These are phyloP conservation scores for Ophiostoma tasmaniense DNA, from an alignment of 2,329 filamentous ascomycete genomes.

Conservation along the genomic window DNA sequence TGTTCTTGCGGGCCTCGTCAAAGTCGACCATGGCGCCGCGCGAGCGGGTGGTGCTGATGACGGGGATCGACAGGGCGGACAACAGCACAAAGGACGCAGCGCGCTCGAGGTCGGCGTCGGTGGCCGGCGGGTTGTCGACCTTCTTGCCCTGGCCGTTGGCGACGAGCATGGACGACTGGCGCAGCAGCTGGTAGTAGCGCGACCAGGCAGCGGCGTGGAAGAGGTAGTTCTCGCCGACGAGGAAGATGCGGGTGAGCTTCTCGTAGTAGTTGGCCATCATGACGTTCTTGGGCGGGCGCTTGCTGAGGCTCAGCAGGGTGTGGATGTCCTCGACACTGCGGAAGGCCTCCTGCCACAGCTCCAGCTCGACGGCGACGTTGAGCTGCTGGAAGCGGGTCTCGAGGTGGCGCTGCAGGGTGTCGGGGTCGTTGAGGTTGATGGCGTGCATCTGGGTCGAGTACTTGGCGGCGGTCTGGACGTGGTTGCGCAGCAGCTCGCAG, in stretches of 20 bases:
- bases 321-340: slow-evolving; percentile 98
- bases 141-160: slow-evolving; percentile 82
- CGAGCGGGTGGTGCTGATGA: slow-evolving; percentile 96
- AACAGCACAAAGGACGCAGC: slow-evolving; percentile 92
- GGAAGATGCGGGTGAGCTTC: slow-evolving; percentile 96
- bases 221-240: slow-evolving; percentile 98
- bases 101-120: slow-evolving; percentile 84
- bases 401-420: slow-evolving; percentile 92
- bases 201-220: slow-evolving; percentile 98
- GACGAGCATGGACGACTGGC: slow-evolving; percentile 76
- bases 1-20: slow-evolving; percentile 95
- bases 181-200: slow-evolving; percentile 91
- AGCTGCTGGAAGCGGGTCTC: slow-evolving; percentile 98
- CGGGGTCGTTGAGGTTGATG: slow-evolving; percentile 95
- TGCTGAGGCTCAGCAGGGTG: slow-evolving; percentile 93
- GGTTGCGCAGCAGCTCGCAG: slow-evolving; percentile 95
- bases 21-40: slow-evolving; percentile 94
- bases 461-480: slow-evolving; percentile 97
- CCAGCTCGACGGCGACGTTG: slow-evolving; percentile 94
- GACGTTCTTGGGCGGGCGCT: slow-evolving; percentile 93
- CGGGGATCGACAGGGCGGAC: slow-evolving; percentile 92
- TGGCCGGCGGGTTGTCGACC: slow-evolving; percentile 84
- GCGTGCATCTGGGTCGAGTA: slow-evolving; percentile 99
- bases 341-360: slow-evolving; percentile 99
- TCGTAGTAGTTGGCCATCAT: slow-evolving; percentile 99